A percentile compares a stretch with the other conserved stretches of the same genome.
phyloP scores from a whole-genome alignment of 768 basidiomycete genomes.

The Lactarius hengduanensis region DNA sequence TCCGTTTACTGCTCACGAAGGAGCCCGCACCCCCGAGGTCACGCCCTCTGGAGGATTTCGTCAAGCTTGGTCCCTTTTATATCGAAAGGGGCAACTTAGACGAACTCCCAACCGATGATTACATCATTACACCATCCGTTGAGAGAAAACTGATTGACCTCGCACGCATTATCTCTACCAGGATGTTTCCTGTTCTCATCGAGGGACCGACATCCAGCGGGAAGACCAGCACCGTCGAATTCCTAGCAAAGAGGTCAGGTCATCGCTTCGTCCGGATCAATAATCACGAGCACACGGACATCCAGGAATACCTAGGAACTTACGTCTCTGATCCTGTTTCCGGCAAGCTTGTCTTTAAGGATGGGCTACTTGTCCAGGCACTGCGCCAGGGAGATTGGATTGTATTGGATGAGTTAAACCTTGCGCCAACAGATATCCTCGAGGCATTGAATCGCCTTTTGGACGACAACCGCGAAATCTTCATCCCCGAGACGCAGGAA shows the following conservation, averaged over 20 bases:
- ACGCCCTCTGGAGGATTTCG: conserved; percentile 51
- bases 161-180: conserved; percentile 85
- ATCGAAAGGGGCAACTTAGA: conserved; percentile 73
- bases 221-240: conserved; percentile 96
- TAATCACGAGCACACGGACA: conserved; percentile 99
- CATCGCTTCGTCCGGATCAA: conserved; percentile 98
- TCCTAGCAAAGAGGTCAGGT: conserved; percentile 87
- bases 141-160: conserved; percentile 92
- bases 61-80: conserved; percentile 92
- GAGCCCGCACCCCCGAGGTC: conserved; percentile 56
- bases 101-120: conserved; percentile 67
- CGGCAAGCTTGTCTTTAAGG: conserved; percentile 93
- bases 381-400: conserved; percentile 95
- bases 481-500: conserved; percentile 95
- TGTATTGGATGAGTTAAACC: conserved; percentile 94
- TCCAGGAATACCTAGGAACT: conserved; percentile 97
- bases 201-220: conserved; percentile 98
- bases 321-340: conserved; percentile 91
- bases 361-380: conserved; percentile 91
- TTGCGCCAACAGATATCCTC: conserved; percentile 96
- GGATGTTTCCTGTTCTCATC: conserved; percentile 91
- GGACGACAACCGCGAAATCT: conserved; percentile 95
- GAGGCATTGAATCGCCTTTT: conserved; percentile 95
- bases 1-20: conserved; percentile 68
- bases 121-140: conserved; percentile 95